Percentiles rank a stretch among this genome's conserved stretches.
Evolutionary conservation across 169 alveolate species (phyloP).

Genomic region (Plasmodium falciparum): DNA sequence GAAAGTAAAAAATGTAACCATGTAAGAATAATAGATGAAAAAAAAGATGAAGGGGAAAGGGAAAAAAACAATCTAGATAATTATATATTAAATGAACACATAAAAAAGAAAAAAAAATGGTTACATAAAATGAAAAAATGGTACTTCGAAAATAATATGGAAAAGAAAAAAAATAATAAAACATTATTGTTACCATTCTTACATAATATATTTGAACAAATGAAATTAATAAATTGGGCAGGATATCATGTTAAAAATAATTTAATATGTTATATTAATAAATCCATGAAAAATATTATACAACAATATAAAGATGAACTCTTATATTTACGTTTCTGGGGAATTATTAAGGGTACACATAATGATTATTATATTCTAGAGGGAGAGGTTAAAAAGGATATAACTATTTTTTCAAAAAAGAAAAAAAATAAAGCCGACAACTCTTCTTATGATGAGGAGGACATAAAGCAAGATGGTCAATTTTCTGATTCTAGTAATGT

Average conservation of each 20-base stretch:
- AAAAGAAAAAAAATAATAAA: neutral
- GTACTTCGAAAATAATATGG: neutral
- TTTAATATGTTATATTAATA: slow-evolving; percentile 25
- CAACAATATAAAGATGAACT: slow-evolving; percentile 39
- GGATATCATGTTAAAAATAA: slow-evolving; percentile 38
- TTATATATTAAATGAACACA: slow-evolving; percentile 22
- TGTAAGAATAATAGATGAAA: neutral
- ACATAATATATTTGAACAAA: slow-evolving; percentile 35
- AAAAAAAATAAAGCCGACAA: neutral
- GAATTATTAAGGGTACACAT: slow-evolving; percentile 49
- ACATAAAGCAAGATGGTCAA: too few species aligned
- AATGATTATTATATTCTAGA: slow-evolving; percentile 62
- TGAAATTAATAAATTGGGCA: slow-evolving; percentile 68
- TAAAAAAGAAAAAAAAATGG: slow-evolving; percentile 64
- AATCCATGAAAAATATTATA: slow-evolving; percentile 37
- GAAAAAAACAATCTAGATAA: slow-evolving; percentile 29
- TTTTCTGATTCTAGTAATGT: neutral
- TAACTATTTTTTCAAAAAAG: neutral
- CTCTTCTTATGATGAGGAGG: neutral
- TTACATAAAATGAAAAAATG: slow-evolving; percentile 22
- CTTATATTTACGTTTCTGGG: slow-evolving; percentile 44
- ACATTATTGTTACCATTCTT: slow-evolving; percentile 20
- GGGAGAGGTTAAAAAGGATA: slow-evolving; percentile 28
- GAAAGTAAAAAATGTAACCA: slow-evolving; percentile 38
- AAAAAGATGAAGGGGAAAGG: neutral